Conservation (phyloP, 208 protist genomes). For the Acanthamoeba quina region DNA sequence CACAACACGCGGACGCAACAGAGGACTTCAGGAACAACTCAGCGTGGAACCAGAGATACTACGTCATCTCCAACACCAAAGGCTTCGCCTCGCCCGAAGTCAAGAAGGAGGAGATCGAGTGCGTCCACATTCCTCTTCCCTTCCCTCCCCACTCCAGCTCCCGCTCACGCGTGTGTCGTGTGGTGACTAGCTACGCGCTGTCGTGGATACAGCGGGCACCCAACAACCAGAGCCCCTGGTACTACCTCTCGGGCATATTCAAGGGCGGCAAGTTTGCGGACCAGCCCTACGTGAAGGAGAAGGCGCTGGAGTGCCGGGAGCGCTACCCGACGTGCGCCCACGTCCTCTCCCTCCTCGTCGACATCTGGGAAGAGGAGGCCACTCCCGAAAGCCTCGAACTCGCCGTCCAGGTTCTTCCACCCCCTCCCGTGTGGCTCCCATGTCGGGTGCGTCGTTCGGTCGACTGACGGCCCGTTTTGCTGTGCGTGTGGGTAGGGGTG, state of each 20-base stretch:
- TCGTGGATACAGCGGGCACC: constrained; percentile 53
- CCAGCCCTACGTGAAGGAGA: constrained; percentile 43
- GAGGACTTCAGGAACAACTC: constrained; percentile 93
- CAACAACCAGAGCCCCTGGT: constrained; percentile 69
- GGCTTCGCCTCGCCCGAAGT: constrained; percentile 25
- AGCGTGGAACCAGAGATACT: constrained; percentile 93
- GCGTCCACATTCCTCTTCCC: neutral
- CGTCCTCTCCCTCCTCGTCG: constrained; percentile 34
- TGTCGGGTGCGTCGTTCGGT: neutral
- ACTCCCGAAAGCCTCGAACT: constrained; percentile 10
- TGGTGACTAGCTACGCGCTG: neutral
- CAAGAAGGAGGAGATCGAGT: constrained; percentile 66
- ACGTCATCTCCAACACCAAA: constrained; percentile 82
- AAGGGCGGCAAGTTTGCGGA: constrained; percentile 52
- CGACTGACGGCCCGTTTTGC: neutral
- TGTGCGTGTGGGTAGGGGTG: neutral
- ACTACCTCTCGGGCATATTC: constrained; percentile 41
- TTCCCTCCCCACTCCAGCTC: neutral
- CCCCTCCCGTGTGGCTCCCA: neutral
- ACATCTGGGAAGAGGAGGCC: constrained; percentile 58
- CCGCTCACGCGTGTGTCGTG: neutral
- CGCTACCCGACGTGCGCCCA: constrained; percentile 58
- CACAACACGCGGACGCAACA: neutral
- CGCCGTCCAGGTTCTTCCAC: neutral
- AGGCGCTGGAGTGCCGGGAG: constrained; percentile 7